phyloP scores from a whole-genome alignment of 192 early-diverging fungal genomes.

The Coemansia biformis region DNA sequence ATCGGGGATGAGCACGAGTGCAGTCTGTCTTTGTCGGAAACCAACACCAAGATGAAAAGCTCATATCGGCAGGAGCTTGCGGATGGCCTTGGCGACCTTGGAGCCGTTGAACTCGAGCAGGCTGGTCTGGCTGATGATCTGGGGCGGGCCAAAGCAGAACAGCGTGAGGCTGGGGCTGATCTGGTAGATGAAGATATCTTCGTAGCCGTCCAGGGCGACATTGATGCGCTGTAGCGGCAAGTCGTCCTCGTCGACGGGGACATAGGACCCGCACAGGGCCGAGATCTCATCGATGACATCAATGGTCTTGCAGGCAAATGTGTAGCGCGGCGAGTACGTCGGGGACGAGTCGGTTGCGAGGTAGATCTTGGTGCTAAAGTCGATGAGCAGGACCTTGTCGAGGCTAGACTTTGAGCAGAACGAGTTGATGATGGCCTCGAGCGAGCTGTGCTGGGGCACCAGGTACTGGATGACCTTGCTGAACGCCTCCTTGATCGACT shows the following conservation, averaged over 20 bases:
- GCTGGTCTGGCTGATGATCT: conserved; percentile 27
- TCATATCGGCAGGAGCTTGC: conserved; percentile 28
- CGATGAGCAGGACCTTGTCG: conserved; percentile 95
- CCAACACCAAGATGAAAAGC: not conserved
- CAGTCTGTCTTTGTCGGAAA: too few species aligned
- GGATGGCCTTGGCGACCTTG: conserved; percentile 46
- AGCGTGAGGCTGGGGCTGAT: conserved; percentile 27
- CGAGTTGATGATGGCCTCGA: conserved; percentile 88
- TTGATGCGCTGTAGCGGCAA: conserved; percentile 16
- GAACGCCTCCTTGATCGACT: conserved; percentile 91
- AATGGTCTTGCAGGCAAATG: conserved; percentile 93
- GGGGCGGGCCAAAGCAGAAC: conserved; percentile 26
- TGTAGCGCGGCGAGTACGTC: conserved; percentile 80
- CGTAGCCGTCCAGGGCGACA: conserved; percentile 19
- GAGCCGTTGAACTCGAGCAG: conserved; percentile 44
- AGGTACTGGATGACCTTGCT: conserved; percentile 90
- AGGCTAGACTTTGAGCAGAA: conserved; percentile 91
- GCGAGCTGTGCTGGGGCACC: conserved; percentile 74
- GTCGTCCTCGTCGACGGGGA: conserved; percentile 11
- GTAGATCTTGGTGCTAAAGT: conserved; percentile 83
- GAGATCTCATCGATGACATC: conserved; percentile 84
- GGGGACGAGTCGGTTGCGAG: conserved; percentile 93
- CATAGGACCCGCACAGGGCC: conserved; percentile 54
- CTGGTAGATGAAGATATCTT: conserved; percentile 34
- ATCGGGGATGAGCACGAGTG: too few species aligned